These are phyloP conservation scores for Austroboletus olivaceoglutinosus DNA, from an alignment of 1,284 basidiomycete species.

Conservation along the genomic window DNA sequence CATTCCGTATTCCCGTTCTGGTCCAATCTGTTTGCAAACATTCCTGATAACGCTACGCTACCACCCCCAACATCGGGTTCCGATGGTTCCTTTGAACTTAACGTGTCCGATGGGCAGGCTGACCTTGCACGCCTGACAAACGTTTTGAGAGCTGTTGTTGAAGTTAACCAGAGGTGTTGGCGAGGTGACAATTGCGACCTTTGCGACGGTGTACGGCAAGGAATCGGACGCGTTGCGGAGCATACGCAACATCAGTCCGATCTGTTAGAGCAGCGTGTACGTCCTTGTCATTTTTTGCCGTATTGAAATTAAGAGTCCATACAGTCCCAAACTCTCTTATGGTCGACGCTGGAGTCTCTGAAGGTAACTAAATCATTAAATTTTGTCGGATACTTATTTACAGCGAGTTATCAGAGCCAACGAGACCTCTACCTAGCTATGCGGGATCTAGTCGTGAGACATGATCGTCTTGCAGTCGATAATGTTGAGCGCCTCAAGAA, in stretches of 20 bases:
- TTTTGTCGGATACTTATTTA: conserved; percentile 11
- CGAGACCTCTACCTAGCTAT: conserved; percentile 86
- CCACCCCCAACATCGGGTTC: conserved; percentile 26
- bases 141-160: conserved; percentile 74
- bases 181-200: conserved; percentile 78
- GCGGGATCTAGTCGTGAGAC: conserved; percentile 79
- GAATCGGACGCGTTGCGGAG: conserved; percentile 65
- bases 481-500: conserved; percentile 84
- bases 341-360: conserved; percentile 68
- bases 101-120: conserved; percentile 51
- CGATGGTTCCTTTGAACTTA: conserved; percentile 20
- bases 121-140: conserved; percentile 81
- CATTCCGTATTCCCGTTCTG: conserved; percentile 55
- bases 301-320: background rate
- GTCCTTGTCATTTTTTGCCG: conserved; percentile 28
- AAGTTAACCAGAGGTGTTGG: conserved; percentile 76
- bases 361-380: conserved; percentile 49
- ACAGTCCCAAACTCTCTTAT: conserved; percentile 57
- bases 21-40: conserved; percentile 33
- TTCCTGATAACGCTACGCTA: conserved; percentile 14
- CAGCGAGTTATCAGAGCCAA: conserved; percentile 53
- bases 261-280: conserved; percentile 72
- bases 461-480: conserved; percentile 81
- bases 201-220: conserved; percentile 75
- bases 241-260: conserved; percentile 77